Base-by-base conservation (phyloP, 2,329 filamentous ascomycete species). In the Colletotrichum sp. region DNA sequence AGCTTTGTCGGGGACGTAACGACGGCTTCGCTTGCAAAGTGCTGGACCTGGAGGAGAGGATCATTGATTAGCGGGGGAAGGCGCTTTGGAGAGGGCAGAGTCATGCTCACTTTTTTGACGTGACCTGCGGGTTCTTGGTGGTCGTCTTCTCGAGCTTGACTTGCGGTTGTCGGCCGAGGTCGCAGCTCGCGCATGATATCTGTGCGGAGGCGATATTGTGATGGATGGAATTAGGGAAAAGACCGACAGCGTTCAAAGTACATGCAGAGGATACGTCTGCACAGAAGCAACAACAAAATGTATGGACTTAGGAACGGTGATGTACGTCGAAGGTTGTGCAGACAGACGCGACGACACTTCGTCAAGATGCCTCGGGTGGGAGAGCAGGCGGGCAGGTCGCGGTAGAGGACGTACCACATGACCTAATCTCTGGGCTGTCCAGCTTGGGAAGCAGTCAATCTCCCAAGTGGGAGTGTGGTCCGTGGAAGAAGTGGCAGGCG, bases 141-240 rank as follows among this genome's bases (percentile, higher is more conserved):
- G 15, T 26, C 9, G 55, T 28, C 15, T 28, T 59, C 8, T 57
- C 2, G 2, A 24, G 24, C 10, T 57, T 8, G 52, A 57, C 8
- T 4, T 57, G 49, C n/a, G 49, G 49, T 55, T 24, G 52, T 9
- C n/a, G 52, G 52, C 0, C 52, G 21, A 4, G 52, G 52, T 24
- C 52, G 52, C 6, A 57, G 10, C 21, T 26, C 21, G 0, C 52
- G 52, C 52, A 57, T 34, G 32, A 0, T 34, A 3, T 15, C 3
- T 15, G 2, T 7, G 32, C 2, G 32, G 32, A 0, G 32, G 32
- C 32, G 32, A 34, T 2, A 15, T 0, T 0, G 32, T 34, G 32
- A 34, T 34, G 32, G 13, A 34, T 34, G 13, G 6, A 1, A 4
- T 15, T 15, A 34, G 32, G 32, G 13, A 26, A 57, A 6, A 5